Conservation (phyloP, 2,329 filamentous ascomycete genomes). For the Botrytis deweyae region DNA sequence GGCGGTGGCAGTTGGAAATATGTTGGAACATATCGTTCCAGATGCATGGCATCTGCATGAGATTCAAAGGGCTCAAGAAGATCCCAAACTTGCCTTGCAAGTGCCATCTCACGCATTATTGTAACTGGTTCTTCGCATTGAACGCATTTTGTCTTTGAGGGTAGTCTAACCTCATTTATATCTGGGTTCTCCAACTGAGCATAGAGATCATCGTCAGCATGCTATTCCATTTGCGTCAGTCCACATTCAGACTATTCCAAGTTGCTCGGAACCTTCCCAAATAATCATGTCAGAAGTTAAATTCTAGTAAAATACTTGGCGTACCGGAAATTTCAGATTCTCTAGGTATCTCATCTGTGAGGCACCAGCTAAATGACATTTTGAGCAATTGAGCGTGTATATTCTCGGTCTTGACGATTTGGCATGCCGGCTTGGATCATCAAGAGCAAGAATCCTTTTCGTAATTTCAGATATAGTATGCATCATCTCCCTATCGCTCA, state of each 20-base stretch:
- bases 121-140: slow-evolving; percentile 41
- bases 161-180: slow-evolving; percentile 29
- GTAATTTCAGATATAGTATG: slow-evolving; percentile 42
- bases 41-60: slow-evolving; percentile 42
- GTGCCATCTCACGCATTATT: slow-evolving; percentile 42
- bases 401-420: slow-evolving; percentile 38
- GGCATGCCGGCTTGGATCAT: slow-evolving; percentile 41
- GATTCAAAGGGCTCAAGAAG: slow-evolving; percentile 41
- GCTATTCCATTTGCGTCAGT: slow-evolving; percentile 13
- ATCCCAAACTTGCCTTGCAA: slow-evolving; percentile 42
- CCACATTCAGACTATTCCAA: not conserved
- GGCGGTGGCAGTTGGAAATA: slow-evolving; percentile 41
- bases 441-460: slow-evolving; percentile 40
- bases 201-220: slow-evolving; percentile 23
- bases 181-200: slow-evolving; percentile 29
- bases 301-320: slow-evolving; percentile 22
- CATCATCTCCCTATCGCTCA: slow-evolving; percentile 44
- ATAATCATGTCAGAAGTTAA: not conserved
- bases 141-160: slow-evolving; percentile 39
- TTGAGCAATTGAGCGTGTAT: slow-evolving; percentile 42
- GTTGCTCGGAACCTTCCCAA: not conserved
- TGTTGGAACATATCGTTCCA: slow-evolving; percentile 42
- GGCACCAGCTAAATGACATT: slow-evolving; percentile 42
- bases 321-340: slow-evolving; percentile 37
- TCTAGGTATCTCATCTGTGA: slow-evolving; percentile 39